Conservation (phyloP, 108 stramenopile species). For the Nitzschia sp. region DNA sequence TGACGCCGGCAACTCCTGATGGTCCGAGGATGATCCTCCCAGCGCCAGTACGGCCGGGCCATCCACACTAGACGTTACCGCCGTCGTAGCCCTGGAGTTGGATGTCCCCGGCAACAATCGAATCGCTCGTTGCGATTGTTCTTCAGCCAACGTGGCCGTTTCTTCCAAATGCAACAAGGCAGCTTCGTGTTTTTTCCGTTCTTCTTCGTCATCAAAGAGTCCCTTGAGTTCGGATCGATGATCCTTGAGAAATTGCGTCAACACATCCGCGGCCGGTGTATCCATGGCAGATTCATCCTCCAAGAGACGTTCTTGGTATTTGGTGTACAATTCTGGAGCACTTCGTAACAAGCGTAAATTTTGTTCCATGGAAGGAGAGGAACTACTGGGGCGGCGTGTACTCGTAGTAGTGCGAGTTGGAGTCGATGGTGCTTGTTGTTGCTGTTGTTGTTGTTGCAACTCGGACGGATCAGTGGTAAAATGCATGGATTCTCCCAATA, state of each 20-base stretch:
- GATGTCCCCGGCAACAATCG: not conserved
- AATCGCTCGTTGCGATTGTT: not conserved
- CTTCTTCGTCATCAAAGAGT: slow-evolving; percentile 1
- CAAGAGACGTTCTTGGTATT: slow-evolving; percentile 15
- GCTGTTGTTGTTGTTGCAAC: not conserved
- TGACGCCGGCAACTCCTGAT: not conserved
- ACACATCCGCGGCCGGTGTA: slow-evolving; percentile 12
- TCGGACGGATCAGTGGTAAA: not conserved
- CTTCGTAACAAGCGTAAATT: slow-evolving; percentile 5
- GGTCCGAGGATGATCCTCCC: not conserved
- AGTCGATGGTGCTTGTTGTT: not conserved
- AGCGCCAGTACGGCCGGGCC: not conserved
- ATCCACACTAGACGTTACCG: not conserved
- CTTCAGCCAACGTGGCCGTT: slow-evolving; percentile 14
- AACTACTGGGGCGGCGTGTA: not conserved
- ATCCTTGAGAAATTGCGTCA: slow-evolving; percentile 8
- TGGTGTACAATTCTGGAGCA: slow-evolving; percentile 6
- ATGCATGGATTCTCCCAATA: slow-evolving; percentile 5
- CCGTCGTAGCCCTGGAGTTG: not conserved
- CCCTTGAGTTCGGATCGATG: not conserved
- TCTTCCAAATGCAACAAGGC: slow-evolving; percentile 18
- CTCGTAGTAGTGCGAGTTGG: not conserved
- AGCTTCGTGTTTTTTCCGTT: slow-evolving; percentile 3
- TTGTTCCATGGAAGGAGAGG: not conserved
- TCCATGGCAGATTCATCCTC: slow-evolving; percentile 7